phyloP scores from a whole-genome alignment of 2,329 filamentous ascomycete species.

The Sporothrix sp. region DNA sequence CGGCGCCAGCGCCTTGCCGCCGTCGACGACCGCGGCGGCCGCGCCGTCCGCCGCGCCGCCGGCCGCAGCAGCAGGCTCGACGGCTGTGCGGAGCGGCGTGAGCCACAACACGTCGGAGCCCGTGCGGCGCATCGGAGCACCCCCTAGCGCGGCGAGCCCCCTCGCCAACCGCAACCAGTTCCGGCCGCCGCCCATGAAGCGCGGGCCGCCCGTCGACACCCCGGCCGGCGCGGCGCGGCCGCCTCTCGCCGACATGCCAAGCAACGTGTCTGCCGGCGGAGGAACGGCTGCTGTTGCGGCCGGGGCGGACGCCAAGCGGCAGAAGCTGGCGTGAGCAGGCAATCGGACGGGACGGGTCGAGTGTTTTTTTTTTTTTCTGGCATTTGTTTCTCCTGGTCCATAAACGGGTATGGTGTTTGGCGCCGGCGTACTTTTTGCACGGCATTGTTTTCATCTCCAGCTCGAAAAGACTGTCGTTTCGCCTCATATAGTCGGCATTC shows the following conservation, averaged over 20 bases:
- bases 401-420: background rate
- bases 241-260: slow-evolving; percentile 42
- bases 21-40: slow-evolving; percentile 16
- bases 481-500: too few species aligned
- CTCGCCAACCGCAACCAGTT: slow-evolving; percentile 50
- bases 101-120: slow-evolving; percentile 46
- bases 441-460: too few species aligned
- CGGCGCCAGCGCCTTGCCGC: slow-evolving; percentile 28
- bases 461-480: too few species aligned
- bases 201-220: slow-evolving; percentile 27
- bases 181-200: slow-evolving; percentile 49
- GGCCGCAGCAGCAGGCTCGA: background rate
- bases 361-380: background rate
- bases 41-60: background rate
- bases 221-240: slow-evolving; percentile 27
- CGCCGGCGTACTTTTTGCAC: background rate
- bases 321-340: slow-evolving; percentile 31
- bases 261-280: slow-evolving; percentile 28
- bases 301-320: slow-evolving; percentile 41
- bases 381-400: background rate
- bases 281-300: slow-evolving; percentile 16
- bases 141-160: slow-evolving; percentile 44
- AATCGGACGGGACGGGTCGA: too few species aligned
- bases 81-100: slow-evolving; percentile 21
- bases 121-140: slow-evolving; percentile 49